Evolutionary conservation across 495 filamentous ascomycete genomes (phyloP), one percentile per base, ranked within the genome.

Genomic region (Haplographium delicatum): DNA sequence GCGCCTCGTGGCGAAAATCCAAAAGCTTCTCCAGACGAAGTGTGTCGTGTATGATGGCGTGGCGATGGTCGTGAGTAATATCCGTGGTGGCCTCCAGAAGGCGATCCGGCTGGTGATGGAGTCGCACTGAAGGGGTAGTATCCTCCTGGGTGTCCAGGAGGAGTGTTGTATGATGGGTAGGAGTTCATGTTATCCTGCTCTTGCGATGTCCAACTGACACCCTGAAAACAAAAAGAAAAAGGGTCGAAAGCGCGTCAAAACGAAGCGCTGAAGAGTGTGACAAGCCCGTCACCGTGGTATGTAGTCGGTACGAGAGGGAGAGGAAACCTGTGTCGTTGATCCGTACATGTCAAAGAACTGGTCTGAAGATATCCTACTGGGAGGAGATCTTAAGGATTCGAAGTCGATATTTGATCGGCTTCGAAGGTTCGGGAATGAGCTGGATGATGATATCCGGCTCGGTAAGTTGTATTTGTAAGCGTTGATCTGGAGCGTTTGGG

Each of bases 251-350:
- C 16, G 54, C 58, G 51, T 51, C 54, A 20, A 28, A 56, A 19
- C 50, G 50, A 46, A 35, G 49, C 53, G 50, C 50, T 22, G 50
- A 42, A 54, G 56, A 57, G 28, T 50, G 53, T 59, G 56, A 62
- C 60, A 34, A 62, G 60, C 53, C 53, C 50, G 60, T 62, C 60
- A 62, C 60, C 60, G 53, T 59, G 60, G 60, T 62, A 59, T 62
- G 53, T 56, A 56, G 56, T 62, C 56, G 56, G 60, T 58, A 59
- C 55, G 56, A 59, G 60, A 58, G 52, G 53, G 48, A 51, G 55
- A 51, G 56, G 48, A 55, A 54, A 57, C 55, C 60, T 44, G 44
- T 53, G 53, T 59, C 53, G 53, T 59, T 62, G 56, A 58, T 51
- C 53, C 60, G 60, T 56, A 62, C 60, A 62, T 62, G 56, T 62